Percentiles rank a stretch among this genome's conserved stretches.
These are phyloP conservation scores for Auriscalpium orientale DNA, from an alignment of 768 basidiomycete genomes.

Conservation along the genomic window DNA sequence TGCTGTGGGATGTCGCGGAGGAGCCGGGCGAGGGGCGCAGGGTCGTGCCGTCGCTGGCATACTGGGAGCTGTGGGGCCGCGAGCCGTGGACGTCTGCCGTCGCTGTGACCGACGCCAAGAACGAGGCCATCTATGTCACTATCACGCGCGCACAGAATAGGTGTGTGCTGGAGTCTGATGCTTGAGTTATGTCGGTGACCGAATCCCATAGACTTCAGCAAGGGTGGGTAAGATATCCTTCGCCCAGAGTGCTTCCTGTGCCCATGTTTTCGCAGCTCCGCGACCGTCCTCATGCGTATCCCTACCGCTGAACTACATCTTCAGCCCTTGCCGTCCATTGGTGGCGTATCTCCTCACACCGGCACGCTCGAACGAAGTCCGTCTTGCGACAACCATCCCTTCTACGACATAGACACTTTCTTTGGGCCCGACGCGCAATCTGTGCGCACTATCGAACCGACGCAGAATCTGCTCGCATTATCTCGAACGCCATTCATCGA, in stretches of 20 bases:
- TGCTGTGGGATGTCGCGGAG: not conserved
- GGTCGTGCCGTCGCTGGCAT: not conserved
- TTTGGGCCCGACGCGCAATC: slow-evolving; percentile 15
- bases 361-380: not conserved
- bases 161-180: not conserved
- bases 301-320: not conserved
- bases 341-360: too few species aligned
- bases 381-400: not conserved
- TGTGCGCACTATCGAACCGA: slow-evolving; percentile 30
- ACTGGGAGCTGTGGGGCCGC: slow-evolving; percentile 2
- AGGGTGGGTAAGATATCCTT: not conserved
- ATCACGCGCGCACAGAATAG: slow-evolving; percentile 1
- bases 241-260: too few species aligned
- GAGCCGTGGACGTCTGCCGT: slow-evolving; percentile 3
- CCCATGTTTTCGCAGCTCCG: not conserved
- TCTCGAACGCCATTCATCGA: slow-evolving; percentile 25
- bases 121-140: not conserved
- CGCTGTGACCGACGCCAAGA: not conserved
- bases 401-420: slow-evolving; percentile 2
- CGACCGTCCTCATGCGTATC: slow-evolving; percentile 2
- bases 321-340: too few species aligned
- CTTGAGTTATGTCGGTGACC: not conserved
- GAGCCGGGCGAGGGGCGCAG: not conserved
- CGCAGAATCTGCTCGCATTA: slow-evolving; percentile 25
- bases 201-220: not conserved